Base-by-base conservation (phyloP, 2,329 filamentous ascomycete genomes). In the Neopestalotiopsis clavispora region DNA sequence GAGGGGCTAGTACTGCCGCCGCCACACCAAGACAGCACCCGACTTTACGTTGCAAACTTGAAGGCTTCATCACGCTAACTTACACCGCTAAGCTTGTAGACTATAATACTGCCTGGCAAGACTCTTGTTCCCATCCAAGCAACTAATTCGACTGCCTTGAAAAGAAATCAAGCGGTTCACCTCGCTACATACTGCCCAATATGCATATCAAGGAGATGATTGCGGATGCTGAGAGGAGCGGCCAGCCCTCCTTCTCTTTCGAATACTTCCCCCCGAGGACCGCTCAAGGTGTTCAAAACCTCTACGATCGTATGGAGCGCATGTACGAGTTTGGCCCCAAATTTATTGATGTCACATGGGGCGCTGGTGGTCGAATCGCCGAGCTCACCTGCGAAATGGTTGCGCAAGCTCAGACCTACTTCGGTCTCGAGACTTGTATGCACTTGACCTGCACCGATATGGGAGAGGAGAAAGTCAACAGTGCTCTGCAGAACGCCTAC, bases 181-280 rank as follows among this genome's bases (percentile, higher is more conserved):
- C 20, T 67, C 30, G 57, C 32, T 28, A 28, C 17, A 28, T 23
- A 6, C 17, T 65, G 63, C 66, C 75, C 87, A 91, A 79, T 73
- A 98, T 99, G 95, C 96, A 98, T 84, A 95, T 99, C 87, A 93
- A 92, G 74, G 90, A 96, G 76, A 98, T 98, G 87, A 88, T 99
- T 77, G 86, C 89, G 75, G 92, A 95, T 75, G 91, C 95, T 81
- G 90, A 94, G 82, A 88, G 89, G 83, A 90, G 91, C 77, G 90
- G 91, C 79, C 89, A 92, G 77, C 92, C 95, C 69, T 96, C 94
- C 78, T 98, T 98, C 86, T 99, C 96, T 70, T 99, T 99, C 85
- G 96, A 99, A 82, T 99, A 97, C 87, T 99, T 99, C 83, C 96
- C 96, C 65, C 96, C 96, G 52, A 99, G 99, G 85, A 99, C 96